A percentile compares a stretch with the other conserved stretches of the same genome.
Conservation (phyloP, 371 early-diverging fungal species). For the Lichtheimia ornata region DNA sequence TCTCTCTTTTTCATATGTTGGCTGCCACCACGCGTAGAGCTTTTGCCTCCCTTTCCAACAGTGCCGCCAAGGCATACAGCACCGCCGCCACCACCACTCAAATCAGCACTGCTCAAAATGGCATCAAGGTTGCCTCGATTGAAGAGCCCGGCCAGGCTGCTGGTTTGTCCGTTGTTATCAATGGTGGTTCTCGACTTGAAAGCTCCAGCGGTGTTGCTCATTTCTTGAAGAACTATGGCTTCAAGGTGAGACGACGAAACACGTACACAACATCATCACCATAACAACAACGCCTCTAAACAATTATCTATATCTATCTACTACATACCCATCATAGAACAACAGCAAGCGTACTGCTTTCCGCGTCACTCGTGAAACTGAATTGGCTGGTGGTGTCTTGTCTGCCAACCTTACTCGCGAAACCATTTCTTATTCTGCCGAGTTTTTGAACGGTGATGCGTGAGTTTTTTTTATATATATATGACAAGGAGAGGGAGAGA, state of each 20-base stretch:
- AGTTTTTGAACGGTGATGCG: constrained; percentile 91
- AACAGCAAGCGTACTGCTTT: constrained; percentile 83
- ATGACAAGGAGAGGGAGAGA: background rate
- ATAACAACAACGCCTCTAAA: background rate
- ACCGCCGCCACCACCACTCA: constrained; percentile 50
- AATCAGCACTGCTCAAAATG: constrained; percentile 52
- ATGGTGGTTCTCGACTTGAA: constrained; percentile 90
- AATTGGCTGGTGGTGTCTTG: constrained; percentile 89
- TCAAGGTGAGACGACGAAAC: constrained; percentile 69
- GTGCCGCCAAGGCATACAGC: constrained; percentile 59
- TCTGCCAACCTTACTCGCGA: constrained; percentile 83
- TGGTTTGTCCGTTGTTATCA: constrained; percentile 84
- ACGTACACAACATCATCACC: background rate
- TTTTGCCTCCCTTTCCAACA: constrained; percentile 55
- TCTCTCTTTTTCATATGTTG: constrained; percentile 41
- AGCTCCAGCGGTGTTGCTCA: constrained; percentile 83
- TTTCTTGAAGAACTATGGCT: constrained; percentile 88
- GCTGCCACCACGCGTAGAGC: constrained; percentile 65
- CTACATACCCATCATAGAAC: constrained; percentile 59
- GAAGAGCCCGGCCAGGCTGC: constrained; percentile 73
- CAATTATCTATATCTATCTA: background rate
- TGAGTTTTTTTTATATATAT: constrained; percentile 45
- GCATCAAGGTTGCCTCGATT: constrained; percentile 61
- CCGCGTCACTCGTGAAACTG: constrained; percentile 90
- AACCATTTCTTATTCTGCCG: constrained; percentile 80